phyloP scores from a whole-genome alignment of 192 early-diverging fungal genomes.

The Linnemannia exigua region DNA sequence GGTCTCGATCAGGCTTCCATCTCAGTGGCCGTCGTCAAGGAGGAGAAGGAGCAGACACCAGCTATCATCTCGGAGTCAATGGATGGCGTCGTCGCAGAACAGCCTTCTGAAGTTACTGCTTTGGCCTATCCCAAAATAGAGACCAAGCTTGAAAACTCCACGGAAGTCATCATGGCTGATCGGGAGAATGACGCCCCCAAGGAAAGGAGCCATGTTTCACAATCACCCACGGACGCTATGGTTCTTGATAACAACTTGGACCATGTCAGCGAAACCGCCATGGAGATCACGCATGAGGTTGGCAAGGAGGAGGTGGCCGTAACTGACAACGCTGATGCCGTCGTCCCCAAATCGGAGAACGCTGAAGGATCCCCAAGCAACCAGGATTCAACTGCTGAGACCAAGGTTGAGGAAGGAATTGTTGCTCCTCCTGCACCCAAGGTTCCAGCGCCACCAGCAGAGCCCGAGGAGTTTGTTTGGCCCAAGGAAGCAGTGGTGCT shows the following conservation, averaged over 20 bases:
- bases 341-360: background rate
- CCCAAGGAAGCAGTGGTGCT: slow-evolving; percentile 68
- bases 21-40: background rate
- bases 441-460: slow-evolving; percentile 15
- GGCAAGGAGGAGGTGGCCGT: background rate
- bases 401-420: slow-evolving; percentile 17
- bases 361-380: background rate
- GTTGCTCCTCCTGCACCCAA: background rate
- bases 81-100: slow-evolving; percentile 25
- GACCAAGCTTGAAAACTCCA: background rate
- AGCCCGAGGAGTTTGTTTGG: slow-evolving; percentile 64
- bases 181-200: background rate
- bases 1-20: background rate
- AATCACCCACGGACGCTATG: background rate
- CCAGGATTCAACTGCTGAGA: background rate
- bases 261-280: background rate
- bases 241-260: background rate
- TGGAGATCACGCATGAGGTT: slow-evolving; percentile 5
- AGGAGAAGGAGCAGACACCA: background rate
- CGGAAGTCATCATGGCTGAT: slow-evolving; percentile 8
- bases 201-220: background rate
- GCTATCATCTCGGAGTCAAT: background rate
- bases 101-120: background rate
- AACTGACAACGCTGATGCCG: background rate
- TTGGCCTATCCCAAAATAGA: background rate